phyloP scores from a whole-genome alignment of 441 rosid species.

The Erodium texanum region DNA sequence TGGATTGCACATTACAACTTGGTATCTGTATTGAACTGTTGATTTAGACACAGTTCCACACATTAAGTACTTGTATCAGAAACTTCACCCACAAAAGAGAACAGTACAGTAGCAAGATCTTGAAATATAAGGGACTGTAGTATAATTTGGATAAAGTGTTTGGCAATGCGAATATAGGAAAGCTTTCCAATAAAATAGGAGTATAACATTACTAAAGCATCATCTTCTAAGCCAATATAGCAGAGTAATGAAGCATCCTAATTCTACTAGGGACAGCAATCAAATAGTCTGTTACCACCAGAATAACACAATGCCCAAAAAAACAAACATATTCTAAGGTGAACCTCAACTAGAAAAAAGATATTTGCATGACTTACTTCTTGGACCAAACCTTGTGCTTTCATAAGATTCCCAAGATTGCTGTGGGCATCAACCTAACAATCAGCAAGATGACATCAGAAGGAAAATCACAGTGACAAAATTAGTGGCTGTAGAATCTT shows the following conservation, averaged over 20 bases:
- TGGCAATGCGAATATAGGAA: slow-evolving; percentile 27
- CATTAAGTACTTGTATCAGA: slow-evolving; percentile 55
- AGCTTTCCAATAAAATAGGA: slow-evolving; percentile 19
- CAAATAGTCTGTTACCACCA: slow-evolving; percentile 1
- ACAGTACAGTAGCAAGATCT: not conserved
- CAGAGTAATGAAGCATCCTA: slow-evolving; percentile 12
- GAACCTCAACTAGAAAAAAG: slow-evolving; percentile 6
- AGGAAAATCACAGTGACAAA: not conserved
- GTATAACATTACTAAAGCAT: slow-evolving; percentile 11
- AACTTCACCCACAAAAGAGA: slow-evolving; percentile 32
- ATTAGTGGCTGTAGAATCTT: not conserved
- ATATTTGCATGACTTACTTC: slow-evolving; percentile 58
- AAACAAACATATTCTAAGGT: not conserved
- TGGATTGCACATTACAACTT: slow-evolving; percentile 64
- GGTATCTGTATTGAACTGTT: slow-evolving; percentile 66
- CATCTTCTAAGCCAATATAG: slow-evolving; percentile 17
- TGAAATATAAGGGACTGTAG: slow-evolving; percentile 1
- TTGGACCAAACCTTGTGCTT: slow-evolving; percentile 88
- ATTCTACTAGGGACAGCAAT: not conserved
- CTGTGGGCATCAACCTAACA: slow-evolving; percentile 96
- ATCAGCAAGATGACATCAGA: not conserved
- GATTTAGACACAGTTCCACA: slow-evolving; percentile 63
- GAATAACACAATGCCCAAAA: not conserved
- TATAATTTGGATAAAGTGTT: slow-evolving; percentile 12
- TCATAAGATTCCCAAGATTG: slow-evolving; percentile 90